Conservation (phyloP, 2,329 filamentous ascomycete genomes). For the Xylaria sp. region DNA sequence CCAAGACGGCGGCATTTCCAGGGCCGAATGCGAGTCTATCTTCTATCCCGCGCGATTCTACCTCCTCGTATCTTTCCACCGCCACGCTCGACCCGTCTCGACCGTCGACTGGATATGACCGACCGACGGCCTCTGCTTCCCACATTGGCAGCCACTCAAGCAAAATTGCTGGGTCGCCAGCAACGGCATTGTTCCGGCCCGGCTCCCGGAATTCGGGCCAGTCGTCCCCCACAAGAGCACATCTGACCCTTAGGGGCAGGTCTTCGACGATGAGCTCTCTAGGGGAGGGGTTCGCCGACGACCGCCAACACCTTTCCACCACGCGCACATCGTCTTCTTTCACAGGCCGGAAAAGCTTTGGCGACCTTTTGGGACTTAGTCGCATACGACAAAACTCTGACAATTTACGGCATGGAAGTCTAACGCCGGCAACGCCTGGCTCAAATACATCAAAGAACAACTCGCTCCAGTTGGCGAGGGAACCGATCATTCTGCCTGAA, state of each 20-base stretch:
- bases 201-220: slow-evolving; percentile 58
- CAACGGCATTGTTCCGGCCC: slow-evolving; percentile 53
- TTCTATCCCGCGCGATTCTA: slow-evolving; percentile 43
- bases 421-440: slow-evolving; percentile 69
- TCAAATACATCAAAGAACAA: slow-evolving; percentile 77
- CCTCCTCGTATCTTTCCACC: slow-evolving; percentile 31
- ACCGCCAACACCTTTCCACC: slow-evolving; percentile 67
- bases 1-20: slow-evolving; percentile 44
- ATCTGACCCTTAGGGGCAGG: slow-evolving; percentile 67
- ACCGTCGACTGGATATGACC: slow-evolving; percentile 36
- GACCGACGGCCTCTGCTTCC: slow-evolving; percentile 41
- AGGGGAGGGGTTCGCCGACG: slow-evolving; percentile 71
- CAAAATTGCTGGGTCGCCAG: slow-evolving; percentile 48
- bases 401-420: slow-evolving; percentile 67
- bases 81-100: slow-evolving; percentile 26
- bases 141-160: slow-evolving; percentile 30
- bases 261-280: slow-evolving; percentile 91
- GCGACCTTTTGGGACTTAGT: slow-evolving; percentile 79
- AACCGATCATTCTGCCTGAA: slow-evolving; percentile 73
- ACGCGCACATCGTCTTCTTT: slow-evolving; percentile 77
- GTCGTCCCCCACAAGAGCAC: slow-evolving; percentile 68
- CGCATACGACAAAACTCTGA: slow-evolving; percentile 84
- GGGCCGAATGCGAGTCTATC: slow-evolving; percentile 35
- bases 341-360: slow-evolving; percentile 90
- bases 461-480: slow-evolving; percentile 76